Evolutionary conservation across 495 filamentous ascomycete genomes (phyloP), one percentile per base, ranked within the genome.

Genomic region (Cryomyces minteri): DNA sequence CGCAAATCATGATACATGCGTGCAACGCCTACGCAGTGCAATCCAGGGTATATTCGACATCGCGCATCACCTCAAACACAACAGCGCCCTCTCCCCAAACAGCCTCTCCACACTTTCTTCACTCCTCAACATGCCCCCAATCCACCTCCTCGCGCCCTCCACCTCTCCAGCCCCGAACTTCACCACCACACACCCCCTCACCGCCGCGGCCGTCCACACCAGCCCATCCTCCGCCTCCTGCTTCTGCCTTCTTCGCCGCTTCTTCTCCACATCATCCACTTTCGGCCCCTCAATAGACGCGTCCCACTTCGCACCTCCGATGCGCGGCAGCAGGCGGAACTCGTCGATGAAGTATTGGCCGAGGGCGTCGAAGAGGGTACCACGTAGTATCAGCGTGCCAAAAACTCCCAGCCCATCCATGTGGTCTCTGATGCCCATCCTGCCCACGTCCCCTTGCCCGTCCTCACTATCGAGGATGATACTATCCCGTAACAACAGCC

Each of bases 181-280:
- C 28, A 95, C 79, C 18, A 95, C 68, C 6, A 88, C 77, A 52
- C 84, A 93, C 1, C 84, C 85, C 6, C 88, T 71, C 30, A 93
- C 76, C 32, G 70, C 71, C 25, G 87, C 81, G 11, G 84, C 87
- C 18, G 86, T 94, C 85, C 88, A 98, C 0, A 92, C 67, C 5
- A 88, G 57, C 43, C 70, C 68, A 44, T 74, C 67, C 18, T 62
- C 58, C 48, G 64, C 67, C 60, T 80, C 82, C 56, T 70, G 61
- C 45, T 55, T 56, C 48, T 58, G 57, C 56, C 63, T 63, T 39
- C 49, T 50, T 31, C 55, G 45, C 40, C 58, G 51, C 56, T 55
- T 60, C 47, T 59, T 63, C 39, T 67, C 66, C 32, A 66, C 48
- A 4, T 48, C 45, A 6, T 60, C 46, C 29, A 50, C 42, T 10